Evolutionary conservation across 805 yeast species (phyloP).

Genomic region (Myxozyma mucilagina): DNA sequence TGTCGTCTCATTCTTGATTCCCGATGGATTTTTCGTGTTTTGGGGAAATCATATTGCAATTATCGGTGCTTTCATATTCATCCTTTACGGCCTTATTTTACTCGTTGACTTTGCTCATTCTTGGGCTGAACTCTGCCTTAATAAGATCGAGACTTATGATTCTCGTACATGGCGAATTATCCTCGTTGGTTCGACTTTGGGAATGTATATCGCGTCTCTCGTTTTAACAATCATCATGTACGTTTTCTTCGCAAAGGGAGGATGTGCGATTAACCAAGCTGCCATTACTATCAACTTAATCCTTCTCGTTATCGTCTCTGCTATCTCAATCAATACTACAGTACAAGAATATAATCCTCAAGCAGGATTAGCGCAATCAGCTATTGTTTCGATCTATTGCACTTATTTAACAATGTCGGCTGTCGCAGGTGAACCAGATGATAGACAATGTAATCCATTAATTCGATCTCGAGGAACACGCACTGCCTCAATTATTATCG

Average conservation of each 20-base stretch:
- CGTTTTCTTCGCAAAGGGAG: constrained; percentile 73
- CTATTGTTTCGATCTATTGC: constrained; percentile 93
- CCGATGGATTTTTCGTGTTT: constrained; percentile 80
- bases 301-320: constrained; percentile 63
- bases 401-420: constrained; percentile 90
- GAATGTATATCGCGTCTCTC: constrained; percentile 76
- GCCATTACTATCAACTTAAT: constrained; percentile 78
- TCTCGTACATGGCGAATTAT: constrained; percentile 74
- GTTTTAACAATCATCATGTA: constrained; percentile 78
- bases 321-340: constrained; percentile 71
- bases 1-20: constrained; percentile 69
- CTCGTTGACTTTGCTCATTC: constrained; percentile 97
- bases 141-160: constrained; percentile 81
- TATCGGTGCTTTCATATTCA: constrained; percentile 76
- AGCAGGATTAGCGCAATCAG: constrained; percentile 94
- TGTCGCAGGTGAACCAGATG: constrained; percentile 95
- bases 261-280: constrained; percentile 86
- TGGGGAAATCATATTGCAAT: constrained; percentile 93
- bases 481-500: constrained; percentile 80
- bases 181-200: constrained; percentile 79
- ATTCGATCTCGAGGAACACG: constrained; percentile 87
- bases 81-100: constrained; percentile 84
- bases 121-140: constrained; percentile 96
- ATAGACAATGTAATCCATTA: constrained; percentile 85
- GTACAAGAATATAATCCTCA: constrained; percentile 92